A percentile compares a stretch with the other conserved stretches of the same genome.
These are phyloP conservation scores for Microdochium trichocladiopsis DNA, from an alignment of 2,329 filamentous ascomycete genomes.

Conservation along the genomic window DNA sequence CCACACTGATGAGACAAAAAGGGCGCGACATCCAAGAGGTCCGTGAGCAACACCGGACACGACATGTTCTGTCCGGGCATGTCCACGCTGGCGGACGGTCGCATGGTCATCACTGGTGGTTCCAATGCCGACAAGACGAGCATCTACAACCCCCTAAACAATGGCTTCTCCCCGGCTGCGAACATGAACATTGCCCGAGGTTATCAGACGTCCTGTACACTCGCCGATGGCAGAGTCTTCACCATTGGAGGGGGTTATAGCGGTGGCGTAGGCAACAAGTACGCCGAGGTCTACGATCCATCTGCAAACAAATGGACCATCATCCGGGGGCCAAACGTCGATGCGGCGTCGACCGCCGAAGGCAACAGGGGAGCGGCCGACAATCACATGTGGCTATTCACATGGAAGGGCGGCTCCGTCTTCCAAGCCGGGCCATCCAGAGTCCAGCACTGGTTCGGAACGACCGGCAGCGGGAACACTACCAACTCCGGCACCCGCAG, in stretches of 20 bases:
- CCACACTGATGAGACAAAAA: constrained; percentile 3
- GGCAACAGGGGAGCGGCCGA: constrained; percentile 15
- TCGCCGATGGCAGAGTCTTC: constrained; percentile 38
- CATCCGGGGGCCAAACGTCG: constrained; percentile 25
- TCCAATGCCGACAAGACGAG: constrained; percentile 30
- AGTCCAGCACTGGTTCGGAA: constrained; percentile 51
- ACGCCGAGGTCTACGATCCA: constrained; percentile 37
- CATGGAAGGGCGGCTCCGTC: constrained; percentile 34
- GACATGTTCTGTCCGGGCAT: constrained; percentile 45
- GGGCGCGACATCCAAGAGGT: constrained; percentile 5
- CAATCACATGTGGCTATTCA: constrained; percentile 44
- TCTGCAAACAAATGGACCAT: constrained; percentile 28
- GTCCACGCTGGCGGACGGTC: constrained; percentile 28
- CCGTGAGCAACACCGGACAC: constrained; percentile 22
- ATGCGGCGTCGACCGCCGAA: constrained; percentile 35
- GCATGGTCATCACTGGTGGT: constrained; percentile 37
- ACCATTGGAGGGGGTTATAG: constrained; percentile 43
- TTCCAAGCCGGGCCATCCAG: constrained; percentile 49
- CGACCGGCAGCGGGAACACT: constrained; percentile 30
- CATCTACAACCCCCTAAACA: constrained; percentile 23
- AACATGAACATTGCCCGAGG: constrained; percentile 30
- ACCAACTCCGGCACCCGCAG: constrained; percentile 33
- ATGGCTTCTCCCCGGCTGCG: constrained; percentile 20
- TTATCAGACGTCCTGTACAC: constrained; percentile 34
- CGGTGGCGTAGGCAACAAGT: constrained; percentile 34